phyloP scores from a whole-genome alignment of 306 rosid species.

The Sicyos edulis region DNA sequence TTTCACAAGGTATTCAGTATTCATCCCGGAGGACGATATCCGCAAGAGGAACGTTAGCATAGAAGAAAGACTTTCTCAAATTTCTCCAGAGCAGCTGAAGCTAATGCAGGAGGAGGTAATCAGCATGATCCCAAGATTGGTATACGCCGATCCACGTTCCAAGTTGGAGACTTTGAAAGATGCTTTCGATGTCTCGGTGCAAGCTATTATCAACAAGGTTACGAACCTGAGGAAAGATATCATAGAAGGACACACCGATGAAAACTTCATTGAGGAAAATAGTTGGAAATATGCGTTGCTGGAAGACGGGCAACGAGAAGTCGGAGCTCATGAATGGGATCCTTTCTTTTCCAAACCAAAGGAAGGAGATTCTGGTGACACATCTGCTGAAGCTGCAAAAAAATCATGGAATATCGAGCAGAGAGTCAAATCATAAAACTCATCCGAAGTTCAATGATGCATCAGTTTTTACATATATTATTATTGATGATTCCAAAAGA shows the following conservation, averaged over 20 bases:
- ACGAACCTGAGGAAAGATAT: slow-evolving; percentile 71
- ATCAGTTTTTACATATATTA: neutral
- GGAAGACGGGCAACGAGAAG: slow-evolving; percentile 81
- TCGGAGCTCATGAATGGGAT: slow-evolving; percentile 98
- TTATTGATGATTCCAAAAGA: neutral
- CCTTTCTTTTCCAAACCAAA: slow-evolving; percentile 96
- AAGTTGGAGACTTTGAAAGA: slow-evolving; percentile 72
- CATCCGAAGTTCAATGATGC: neutral
- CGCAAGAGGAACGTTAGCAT: slow-evolving; percentile 68
- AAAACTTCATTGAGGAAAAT: slow-evolving; percentile 81
- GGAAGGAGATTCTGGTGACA: slow-evolving; percentile 58
- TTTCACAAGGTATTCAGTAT: slow-evolving; percentile 72
- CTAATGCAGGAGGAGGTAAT: slow-evolving; percentile 90
- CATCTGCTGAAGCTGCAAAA: slow-evolving; percentile 68
- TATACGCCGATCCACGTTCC: slow-evolving; percentile 91
- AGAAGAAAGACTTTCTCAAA: slow-evolving; percentile 69
- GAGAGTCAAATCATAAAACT: slow-evolving; percentile 34
- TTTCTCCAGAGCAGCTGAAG: slow-evolving; percentile 62
- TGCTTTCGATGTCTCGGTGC: slow-evolving; percentile 91
- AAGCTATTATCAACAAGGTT: slow-evolving; percentile 73
- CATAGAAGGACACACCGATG: slow-evolving; percentile 48
- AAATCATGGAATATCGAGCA: slow-evolving; percentile 84
- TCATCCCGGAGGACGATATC: slow-evolving; percentile 84
- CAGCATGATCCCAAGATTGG: slow-evolving; percentile 71
- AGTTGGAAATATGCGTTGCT: slow-evolving; percentile 94